Evolutionary conservation across 1,284 basidiomycete species (phyloP).

Genomic region (Boletellus sp.): DNA sequence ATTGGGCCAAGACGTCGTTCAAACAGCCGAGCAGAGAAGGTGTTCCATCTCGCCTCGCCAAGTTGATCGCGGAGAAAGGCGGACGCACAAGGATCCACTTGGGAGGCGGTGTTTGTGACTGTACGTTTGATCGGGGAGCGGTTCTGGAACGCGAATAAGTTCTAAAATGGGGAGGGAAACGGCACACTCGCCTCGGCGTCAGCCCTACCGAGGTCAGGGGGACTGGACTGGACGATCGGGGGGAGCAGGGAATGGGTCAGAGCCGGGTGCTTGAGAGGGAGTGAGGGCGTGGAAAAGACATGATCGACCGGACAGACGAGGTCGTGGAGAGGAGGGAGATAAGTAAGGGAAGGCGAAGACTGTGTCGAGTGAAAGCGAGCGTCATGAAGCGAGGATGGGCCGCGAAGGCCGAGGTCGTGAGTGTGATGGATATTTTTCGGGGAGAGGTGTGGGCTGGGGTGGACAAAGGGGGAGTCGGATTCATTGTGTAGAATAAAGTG

Average conservation of each 20-base stretch:
- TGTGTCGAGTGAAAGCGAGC: constrained; percentile 26
- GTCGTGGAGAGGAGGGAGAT: constrained; percentile 24
- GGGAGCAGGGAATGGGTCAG: constrained; percentile 32
- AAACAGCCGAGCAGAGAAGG: constrained; percentile 45
- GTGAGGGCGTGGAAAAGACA: constrained; percentile 19
- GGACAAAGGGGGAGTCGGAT: constrained; percentile 17
- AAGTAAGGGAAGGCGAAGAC: constrained; percentile 25
- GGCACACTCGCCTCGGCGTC: constrained; percentile 24
- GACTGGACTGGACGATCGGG: constrained; percentile 34
- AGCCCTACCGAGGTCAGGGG: constrained; percentile 22
- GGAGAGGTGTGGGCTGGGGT: constrained; percentile 27
- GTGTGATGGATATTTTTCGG: constrained; percentile 25
- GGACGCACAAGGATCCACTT: constrained; percentile 43
- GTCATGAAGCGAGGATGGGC: constrained; percentile 25
- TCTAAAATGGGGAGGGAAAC: background rate
- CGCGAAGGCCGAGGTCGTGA: constrained; percentile 22
- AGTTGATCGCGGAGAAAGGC: constrained; percentile 44
- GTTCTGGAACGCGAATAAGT: constrained; percentile 24
- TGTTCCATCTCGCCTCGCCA: constrained; percentile 43
- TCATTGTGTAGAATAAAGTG: constrained; percentile 28
- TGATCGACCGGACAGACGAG: constrained; percentile 21
- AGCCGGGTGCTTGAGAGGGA: constrained; percentile 20
- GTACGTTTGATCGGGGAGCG: constrained; percentile 28
- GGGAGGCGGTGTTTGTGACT: constrained; percentile 20
- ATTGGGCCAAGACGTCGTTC: constrained; percentile 42